These are phyloP conservation scores for Zygoascus bituminiphila DNA, from an alignment of 805 yeast genomes.

Conservation along the genomic window DNA sequence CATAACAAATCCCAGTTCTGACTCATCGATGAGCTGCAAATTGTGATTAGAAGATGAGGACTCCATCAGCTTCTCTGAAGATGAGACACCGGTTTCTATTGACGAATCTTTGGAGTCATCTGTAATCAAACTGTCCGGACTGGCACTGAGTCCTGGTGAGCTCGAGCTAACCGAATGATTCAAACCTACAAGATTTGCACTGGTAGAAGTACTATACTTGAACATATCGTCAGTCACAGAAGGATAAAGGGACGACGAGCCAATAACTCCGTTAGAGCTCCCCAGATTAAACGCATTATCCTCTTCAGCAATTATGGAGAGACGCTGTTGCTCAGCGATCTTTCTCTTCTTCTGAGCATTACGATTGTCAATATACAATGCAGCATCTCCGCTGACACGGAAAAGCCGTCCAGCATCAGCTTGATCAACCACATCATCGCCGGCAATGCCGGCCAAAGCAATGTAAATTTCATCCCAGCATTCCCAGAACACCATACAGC, in stretches of 20 bases:
- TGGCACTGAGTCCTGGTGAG: neutral
- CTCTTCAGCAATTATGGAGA: constrained; percentile 9
- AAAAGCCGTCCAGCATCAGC: constrained; percentile 26
- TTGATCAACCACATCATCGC: constrained; percentile 18
- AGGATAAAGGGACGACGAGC: neutral
- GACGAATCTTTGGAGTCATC: constrained; percentile 3
- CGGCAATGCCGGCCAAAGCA: constrained; percentile 23
- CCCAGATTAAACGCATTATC: neutral
- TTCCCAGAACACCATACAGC: constrained; percentile 29
- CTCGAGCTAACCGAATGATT: neutral
- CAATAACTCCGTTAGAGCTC: neutral
- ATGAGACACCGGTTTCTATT: neutral
- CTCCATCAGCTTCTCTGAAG: neutral
- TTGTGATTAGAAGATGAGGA: neutral
- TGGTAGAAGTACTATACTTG: too few relatives aligned
- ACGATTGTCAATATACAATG: constrained; percentile 22
- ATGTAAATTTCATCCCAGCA: constrained; percentile 27
- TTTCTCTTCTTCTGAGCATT: constrained; percentile 17
- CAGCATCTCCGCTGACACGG: constrained; percentile 28
- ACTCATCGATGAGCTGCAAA: constrained; percentile 14
- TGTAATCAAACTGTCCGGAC: constrained; percentile 1
- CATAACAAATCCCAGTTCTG: constrained; percentile 15
- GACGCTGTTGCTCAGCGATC: constrained; percentile 16
- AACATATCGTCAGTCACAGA: neutral
- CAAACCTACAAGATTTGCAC: neutral